phyloP scores from a whole-genome alignment of 768 basidiomycete species.

The Tephrocybe sp. region DNA sequence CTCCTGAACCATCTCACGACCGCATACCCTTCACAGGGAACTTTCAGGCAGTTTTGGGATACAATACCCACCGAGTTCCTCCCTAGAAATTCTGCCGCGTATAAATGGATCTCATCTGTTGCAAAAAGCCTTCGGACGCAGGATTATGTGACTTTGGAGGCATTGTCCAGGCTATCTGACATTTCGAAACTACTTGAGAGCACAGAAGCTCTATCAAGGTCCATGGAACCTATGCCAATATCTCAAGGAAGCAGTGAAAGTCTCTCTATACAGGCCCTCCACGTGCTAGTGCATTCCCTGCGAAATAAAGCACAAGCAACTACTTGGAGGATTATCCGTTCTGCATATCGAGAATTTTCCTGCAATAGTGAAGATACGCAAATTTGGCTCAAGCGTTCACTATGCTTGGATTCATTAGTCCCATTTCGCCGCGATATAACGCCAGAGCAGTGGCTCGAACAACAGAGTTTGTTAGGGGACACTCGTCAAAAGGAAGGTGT shows the following conservation, averaged over 20 bases:
- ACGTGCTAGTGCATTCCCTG: constrained; percentile 43
- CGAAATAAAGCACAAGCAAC: constrained; percentile 50
- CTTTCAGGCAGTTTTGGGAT: constrained; percentile 47
- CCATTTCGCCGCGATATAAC: constrained; percentile 24
- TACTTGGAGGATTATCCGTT: constrained; percentile 61
- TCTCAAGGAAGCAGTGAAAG: constrained; percentile 3
- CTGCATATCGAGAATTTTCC: constrained; percentile 62
- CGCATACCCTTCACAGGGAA: constrained; percentile 64
- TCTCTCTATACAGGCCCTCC: constrained; percentile 41
- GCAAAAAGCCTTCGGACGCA: constrained; percentile 50
- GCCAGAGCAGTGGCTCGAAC: constrained; percentile 57
- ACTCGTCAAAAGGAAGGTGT: constrained; percentile 57
- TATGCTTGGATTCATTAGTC: constrained; percentile 43
- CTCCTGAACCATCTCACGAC: constrained; percentile 58
- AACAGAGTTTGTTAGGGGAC: constrained; percentile 41
- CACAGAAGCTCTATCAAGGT: constrained; percentile 3
- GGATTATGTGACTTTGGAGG: constrained; percentile 56
- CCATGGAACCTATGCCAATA: constrained; percentile 16
- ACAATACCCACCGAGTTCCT: constrained; percentile 42
- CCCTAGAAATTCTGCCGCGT: constrained; percentile 31
- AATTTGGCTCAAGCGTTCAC: constrained; percentile 47
- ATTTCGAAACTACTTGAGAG: constrained; percentile 23
- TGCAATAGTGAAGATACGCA: constrained; percentile 40
- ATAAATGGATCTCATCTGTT: constrained; percentile 54
- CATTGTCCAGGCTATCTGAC: constrained; percentile 34